Evolutionary conservation across 1,284 basidiomycete species (phyloP), one percentile per base, ranked within the genome.

Genomic region (Microbotryum violaceum): DNA sequence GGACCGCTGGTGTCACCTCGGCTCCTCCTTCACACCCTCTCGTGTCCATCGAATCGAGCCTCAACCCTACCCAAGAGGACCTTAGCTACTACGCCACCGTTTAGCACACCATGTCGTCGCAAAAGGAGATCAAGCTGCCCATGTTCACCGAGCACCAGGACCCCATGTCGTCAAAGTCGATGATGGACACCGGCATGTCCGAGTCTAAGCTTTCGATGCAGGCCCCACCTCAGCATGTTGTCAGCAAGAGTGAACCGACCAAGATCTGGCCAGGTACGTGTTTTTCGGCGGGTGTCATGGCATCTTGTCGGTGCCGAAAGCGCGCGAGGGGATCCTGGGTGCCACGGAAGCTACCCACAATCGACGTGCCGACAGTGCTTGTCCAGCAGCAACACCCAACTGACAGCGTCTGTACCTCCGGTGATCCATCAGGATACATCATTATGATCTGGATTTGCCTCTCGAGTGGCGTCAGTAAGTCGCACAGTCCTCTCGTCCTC

Each of bases 401-500:
- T 42, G 37, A 42, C 37, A 42, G 37, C 37, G 16, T 57, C 44
- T 42, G 20, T n/a, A 27, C 33, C 3, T 23, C 37, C 5, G 42
- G n/a, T 37, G 7, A 14, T 31, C 33, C 2, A 10, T 12, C 33
- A 69, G 67, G 67, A 10, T 63, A 65, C 51, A 66, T 71, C 55
- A 72, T 72, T 61, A 64, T 60, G 61, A 60, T 70, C 51, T 72
- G 71, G 71, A 72, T 72, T 58, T 60, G 67, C 2, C 61, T 72
- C 9, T 16, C 33, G 58, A 57, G 62, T 65, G 33, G 54, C 62
- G 8, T 65, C 60, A 54, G 62, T 62, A 54, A 65, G 62, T 51
- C 56, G 47, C 49, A 65, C 62, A 48, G 53, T 65, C 49, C 60
- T 61, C 25, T 61, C 27, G 33, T 59, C 14, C 16, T 42, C 37